phyloP scores from a whole-genome alignment of 345 rosid species.

The Lepidium sativum region DNA sequence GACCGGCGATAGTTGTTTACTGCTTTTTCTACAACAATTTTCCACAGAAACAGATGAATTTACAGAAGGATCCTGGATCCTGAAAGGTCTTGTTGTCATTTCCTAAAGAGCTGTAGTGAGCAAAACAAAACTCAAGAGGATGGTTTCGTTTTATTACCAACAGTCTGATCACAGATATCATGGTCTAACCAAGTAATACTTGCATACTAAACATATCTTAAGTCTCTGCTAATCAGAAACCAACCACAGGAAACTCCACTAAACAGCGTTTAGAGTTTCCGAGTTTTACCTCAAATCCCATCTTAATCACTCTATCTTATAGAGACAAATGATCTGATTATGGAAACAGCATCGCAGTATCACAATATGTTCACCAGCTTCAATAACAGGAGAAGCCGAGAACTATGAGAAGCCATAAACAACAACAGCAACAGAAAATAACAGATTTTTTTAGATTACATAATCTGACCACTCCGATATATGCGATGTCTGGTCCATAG shows the following conservation, averaged over 20 bases:
- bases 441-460: slow-evolving; percentile 47
- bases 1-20: background rate
- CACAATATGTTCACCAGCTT: slow-evolving; percentile 15
- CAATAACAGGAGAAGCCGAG: slow-evolving; percentile 10
- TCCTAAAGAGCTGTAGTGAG: slow-evolving; percentile 2
- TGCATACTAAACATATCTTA: slow-evolving; percentile 17
- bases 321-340: slow-evolving; percentile 12
- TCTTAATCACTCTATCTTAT: slow-evolving; percentile 10
- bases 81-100: background rate
- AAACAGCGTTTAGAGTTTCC: slow-evolving; percentile 17
- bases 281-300: slow-evolving; percentile 22
- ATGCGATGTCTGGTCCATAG: slow-evolving; percentile 92
- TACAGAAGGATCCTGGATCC: slow-evolving; percentile 1
- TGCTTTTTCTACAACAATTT: background rate
- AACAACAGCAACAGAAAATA: background rate
- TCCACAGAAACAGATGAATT: slow-evolving; percentile 10
- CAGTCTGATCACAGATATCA: slow-evolving; percentile 2
- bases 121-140: background rate
- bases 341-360: slow-evolving; percentile 1
- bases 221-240: slow-evolving; percentile 29
- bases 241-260: slow-evolving; percentile 28
- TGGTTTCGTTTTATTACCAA: background rate
- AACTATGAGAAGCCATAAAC: slow-evolving; percentile 14
- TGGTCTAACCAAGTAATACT: background rate
- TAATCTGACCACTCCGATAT: slow-evolving; percentile 84